Conservation (phyloP, 768 basidiomycete genomes). For the Coprinellus micaceus region DNA sequence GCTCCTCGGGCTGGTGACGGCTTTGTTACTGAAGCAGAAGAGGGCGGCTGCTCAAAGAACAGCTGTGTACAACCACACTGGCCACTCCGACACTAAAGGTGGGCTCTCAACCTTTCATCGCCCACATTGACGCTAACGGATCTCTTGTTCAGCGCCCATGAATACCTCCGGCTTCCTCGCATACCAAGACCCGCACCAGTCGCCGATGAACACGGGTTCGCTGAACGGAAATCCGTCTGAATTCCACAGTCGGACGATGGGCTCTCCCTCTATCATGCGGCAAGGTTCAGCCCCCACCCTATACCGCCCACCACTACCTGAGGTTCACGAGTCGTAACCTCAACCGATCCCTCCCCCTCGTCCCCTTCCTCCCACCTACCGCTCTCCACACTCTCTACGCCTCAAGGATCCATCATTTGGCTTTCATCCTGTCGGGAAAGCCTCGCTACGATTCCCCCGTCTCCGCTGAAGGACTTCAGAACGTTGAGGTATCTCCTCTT, state of each 20-base stretch:
- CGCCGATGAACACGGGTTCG: neutral
- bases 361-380: no score
- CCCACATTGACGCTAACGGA: no score
- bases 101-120: neutral
- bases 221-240: neutral
- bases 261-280: neutral
- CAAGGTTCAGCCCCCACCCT: neutral
- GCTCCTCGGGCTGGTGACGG: neutral
- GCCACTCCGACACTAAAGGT: neutral
- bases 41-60: neutral
- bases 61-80: neutral
- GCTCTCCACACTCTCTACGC: no score
- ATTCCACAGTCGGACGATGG: neutral
- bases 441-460: no score
- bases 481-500: no score
- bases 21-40: neutral
- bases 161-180: neutral
- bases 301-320: slow-evolving; percentile 1
- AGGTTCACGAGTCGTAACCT: neutral
- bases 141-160: no score
- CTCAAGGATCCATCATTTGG: no score
- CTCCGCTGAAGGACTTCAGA: no score
- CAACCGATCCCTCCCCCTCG: neutral
- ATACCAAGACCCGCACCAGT: neutral
- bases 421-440: no score